phyloP scores from a whole-genome alignment of 257 asterid genomes.

The Solanum peruvianum region DNA sequence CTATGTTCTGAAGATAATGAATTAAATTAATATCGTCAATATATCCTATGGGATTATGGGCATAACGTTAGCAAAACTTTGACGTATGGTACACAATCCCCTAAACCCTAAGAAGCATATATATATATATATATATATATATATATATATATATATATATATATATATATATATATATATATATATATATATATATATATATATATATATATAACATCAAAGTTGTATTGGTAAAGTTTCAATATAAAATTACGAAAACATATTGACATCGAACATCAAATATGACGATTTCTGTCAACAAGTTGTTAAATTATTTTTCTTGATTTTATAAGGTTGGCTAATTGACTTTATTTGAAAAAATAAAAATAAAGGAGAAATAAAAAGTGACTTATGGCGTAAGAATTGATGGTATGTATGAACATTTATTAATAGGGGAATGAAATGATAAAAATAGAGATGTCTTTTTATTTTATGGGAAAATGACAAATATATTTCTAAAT shows the following conservation, averaged over 20 bases:
- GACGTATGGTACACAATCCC: conserved; percentile 1
- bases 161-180: too few species aligned
- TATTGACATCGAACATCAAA: conserved; percentile 9
- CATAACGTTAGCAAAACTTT: conserved; percentile 4
- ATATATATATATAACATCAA: not conserved
- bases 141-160: too few species aligned
- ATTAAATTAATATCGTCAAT: not conserved
- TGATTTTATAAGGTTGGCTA: not conserved
- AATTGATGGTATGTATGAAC: conserved; percentile 5
- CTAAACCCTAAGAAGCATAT: not conserved
- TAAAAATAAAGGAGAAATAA: not conserved
- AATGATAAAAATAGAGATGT: not conserved
- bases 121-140: too few species aligned
- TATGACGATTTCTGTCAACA: not conserved
- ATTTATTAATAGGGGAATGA: not conserved
- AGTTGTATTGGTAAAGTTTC: not conserved
- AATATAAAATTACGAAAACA: not conserved
- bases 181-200: too few species aligned
- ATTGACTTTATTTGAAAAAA: not conserved
- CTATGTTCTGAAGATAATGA: not conserved
- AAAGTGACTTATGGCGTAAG: conserved; percentile 3
- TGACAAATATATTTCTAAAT: too few species aligned
- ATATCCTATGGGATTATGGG: conserved; percentile 4
- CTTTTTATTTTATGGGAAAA: not conserved
- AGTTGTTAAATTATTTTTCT: not conserved